Conservation (phyloP, 1,284 basidiomycete species). For the Apiotrichum sp. region DNA sequence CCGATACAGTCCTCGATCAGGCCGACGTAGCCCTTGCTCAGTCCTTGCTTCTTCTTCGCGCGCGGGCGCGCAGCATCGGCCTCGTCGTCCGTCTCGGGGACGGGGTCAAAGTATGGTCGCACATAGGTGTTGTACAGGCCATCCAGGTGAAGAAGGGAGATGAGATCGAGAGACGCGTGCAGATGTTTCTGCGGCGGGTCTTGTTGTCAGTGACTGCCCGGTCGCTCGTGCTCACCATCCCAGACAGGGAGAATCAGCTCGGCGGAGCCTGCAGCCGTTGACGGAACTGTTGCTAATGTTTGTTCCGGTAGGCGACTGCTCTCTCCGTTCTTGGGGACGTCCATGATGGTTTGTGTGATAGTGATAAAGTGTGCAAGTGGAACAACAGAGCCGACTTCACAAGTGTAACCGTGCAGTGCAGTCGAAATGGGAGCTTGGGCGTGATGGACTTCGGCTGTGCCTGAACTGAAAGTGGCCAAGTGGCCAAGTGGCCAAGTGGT, state of each 20-base stretch:
- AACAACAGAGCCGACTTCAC: too few relatives aligned
- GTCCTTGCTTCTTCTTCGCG: conserved; percentile 13
- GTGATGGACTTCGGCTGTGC: too few relatives aligned
- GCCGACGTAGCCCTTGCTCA: conserved; percentile 39
- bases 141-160: conserved; percentile 38
- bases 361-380: too few relatives aligned
- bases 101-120: conserved; percentile 30
- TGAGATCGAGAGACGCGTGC: conserved; percentile 37
- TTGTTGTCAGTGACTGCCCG: background rate
- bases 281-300: background rate
- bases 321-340: conserved; percentile 34
- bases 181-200: conserved; percentile 30
- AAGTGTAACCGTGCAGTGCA: too few relatives aligned
- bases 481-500: too few relatives aligned
- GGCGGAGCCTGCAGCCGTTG: background rate
- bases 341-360: conserved; percentile 15
- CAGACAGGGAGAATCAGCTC: conserved; percentile 29
- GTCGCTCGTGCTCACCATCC: conserved; percentile 27
- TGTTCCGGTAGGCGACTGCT: conserved; percentile 18
- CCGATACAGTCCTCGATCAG: conserved; percentile 42
- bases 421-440: too few relatives aligned
- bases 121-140: conserved; percentile 39
- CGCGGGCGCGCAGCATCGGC: conserved; percentile 9
- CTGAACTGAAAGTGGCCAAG: too few relatives aligned
- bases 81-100: conserved; percentile 22